These are phyloP conservation scores for Pseudisothecium myosuroides DNA, from an alignment of 225 moss, liverwort and hornwort genomes.

Conservation along the genomic window DNA sequence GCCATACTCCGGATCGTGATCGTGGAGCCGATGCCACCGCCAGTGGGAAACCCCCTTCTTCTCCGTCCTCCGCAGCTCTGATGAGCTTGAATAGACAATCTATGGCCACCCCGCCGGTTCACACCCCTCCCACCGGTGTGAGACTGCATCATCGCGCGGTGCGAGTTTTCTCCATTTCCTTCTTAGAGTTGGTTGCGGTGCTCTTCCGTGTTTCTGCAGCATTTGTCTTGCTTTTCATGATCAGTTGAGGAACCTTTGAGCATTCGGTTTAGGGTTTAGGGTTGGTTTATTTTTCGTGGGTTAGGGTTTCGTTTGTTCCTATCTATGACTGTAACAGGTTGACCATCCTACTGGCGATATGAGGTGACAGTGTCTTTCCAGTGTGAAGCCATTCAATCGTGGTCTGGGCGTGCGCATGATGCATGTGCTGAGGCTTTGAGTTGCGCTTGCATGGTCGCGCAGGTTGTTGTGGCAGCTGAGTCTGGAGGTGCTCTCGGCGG, in stretches of 20 bases:
- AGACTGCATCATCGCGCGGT: conserved; percentile 59
- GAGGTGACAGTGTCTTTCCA: neutral
- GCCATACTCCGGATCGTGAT: conserved; percentile 24
- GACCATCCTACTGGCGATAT: neutral
- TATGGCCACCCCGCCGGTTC: conserved; percentile 11
- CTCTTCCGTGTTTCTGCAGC: neutral
- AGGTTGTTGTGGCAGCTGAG: conserved; percentile 64
- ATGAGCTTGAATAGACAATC: conserved; percentile 24
- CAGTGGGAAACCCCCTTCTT: conserved; percentile 39
- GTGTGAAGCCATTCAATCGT: neutral
- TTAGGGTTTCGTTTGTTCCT: neutral
- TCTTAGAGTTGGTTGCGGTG: neutral
- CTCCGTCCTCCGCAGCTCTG: conserved; percentile 22
- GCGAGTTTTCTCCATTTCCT: neutral
- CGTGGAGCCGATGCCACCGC: conserved; percentile 31
- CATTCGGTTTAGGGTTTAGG: neutral
- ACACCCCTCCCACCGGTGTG: conserved; percentile 51
- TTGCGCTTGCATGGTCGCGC: neutral
- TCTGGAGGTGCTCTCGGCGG: conserved; percentile 65
- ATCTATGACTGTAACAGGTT: neutral
- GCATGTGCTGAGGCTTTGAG: neutral
- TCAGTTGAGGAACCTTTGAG: neutral
- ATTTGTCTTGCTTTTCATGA: neutral
- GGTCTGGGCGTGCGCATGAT: neutral
- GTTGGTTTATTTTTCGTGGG: neutral